Conservation (phyloP, 306 rosid genomes). For the Quercus aquifolioides region DNA sequence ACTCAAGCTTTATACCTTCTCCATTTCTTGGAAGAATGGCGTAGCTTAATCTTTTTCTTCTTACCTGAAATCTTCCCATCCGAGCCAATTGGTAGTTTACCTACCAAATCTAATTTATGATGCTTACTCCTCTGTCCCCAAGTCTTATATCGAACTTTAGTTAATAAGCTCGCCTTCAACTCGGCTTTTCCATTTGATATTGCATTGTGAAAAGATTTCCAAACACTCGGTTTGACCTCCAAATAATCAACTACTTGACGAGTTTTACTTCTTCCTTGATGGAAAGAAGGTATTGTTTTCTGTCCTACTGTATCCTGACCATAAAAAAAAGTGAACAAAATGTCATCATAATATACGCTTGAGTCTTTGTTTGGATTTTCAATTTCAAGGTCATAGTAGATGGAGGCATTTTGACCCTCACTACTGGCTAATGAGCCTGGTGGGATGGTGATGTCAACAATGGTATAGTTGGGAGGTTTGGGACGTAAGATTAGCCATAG, state of each 20-base stretch:
- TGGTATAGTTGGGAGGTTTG: constrained; percentile 25
- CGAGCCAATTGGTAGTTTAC: constrained; percentile 29
- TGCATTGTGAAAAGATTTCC: constrained; percentile 32
- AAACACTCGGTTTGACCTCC: constrained; percentile 10
- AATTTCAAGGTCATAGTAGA: constrained; percentile 32
- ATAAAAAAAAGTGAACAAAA: constrained; percentile 23
- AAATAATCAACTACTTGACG: neutral
- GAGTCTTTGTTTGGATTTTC: constrained; percentile 46
- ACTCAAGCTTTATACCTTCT: neutral
- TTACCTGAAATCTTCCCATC: constrained; percentile 46
- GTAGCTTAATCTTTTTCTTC: constrained; percentile 35
- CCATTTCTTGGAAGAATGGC: constrained; percentile 3
- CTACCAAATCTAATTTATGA: constrained; percentile 26
- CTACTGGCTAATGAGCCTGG: neutral
- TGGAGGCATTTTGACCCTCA: constrained; percentile 20
- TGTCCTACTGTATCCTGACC: constrained; percentile 35
- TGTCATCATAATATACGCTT: constrained; percentile 27
- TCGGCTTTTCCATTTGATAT: constrained; percentile 38
- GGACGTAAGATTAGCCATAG: constrained; percentile 46
- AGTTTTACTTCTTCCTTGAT: constrained; percentile 20
- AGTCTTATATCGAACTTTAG: constrained; percentile 37
- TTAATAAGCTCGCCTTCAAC: constrained; percentile 31
- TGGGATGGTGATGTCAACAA: constrained; percentile 30
- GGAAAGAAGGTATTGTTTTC: constrained; percentile 34
- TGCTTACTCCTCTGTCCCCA: constrained; percentile 52